Evolutionary conservation across 306 rosid genomes (phyloP).

Genomic region (Prinsepia uniflora): DNA sequence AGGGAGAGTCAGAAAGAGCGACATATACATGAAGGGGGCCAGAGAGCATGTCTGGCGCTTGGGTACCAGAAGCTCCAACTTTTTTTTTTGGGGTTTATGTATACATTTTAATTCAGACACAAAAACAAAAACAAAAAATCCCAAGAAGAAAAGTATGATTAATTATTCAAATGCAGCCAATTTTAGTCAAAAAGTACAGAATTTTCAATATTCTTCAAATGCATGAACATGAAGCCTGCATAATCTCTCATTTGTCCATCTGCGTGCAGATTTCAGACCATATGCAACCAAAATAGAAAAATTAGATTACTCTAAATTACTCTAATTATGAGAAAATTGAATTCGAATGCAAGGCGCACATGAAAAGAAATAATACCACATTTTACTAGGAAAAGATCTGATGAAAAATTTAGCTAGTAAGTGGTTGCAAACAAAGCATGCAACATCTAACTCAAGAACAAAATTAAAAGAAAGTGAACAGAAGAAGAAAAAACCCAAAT

Average conservation of each 20-base stretch:
- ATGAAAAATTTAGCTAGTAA: conserved; percentile 23
- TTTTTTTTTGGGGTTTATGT: background rate
- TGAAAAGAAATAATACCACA: conserved; percentile 9
- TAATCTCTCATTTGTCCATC: background rate
- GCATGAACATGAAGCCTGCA: background rate
- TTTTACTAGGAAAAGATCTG: conserved; percentile 1
- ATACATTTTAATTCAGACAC: background rate
- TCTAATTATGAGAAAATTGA: background rate
- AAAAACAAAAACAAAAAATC: background rate
- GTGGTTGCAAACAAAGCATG: conserved; percentile 32
- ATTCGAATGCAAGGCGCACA: background rate
- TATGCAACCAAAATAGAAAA: no score
- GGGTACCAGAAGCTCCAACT: conserved; percentile 11
- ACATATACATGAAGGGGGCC: conserved; percentile 8
- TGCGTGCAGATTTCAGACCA: background rate
- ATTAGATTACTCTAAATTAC: background rate
- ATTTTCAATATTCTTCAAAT: background rate
- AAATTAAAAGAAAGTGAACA: conserved; percentile 25
- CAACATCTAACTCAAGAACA: conserved; percentile 22
- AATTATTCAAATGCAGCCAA: background rate
- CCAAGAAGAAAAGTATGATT: conserved; percentile 3
- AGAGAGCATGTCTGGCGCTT: conserved; percentile 15
- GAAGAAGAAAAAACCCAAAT: conserved; percentile 17
- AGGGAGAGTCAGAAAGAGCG: conserved; percentile 10
- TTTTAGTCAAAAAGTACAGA: background rate